Conservation (phyloP, 1,139 yeast genomes). For the Pichia sp. region DNA sequence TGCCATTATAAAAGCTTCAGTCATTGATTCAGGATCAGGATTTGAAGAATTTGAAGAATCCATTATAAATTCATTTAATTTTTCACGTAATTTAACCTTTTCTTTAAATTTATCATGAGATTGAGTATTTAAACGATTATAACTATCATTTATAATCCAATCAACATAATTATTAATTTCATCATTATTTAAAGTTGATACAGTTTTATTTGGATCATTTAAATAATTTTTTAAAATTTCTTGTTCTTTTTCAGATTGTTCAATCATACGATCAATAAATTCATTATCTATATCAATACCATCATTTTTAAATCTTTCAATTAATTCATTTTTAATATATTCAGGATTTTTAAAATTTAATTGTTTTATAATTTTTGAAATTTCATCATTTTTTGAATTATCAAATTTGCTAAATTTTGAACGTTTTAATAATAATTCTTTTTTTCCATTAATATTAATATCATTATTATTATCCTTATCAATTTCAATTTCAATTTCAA, state of each 20-base stretch:
- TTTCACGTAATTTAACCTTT: slow-evolving; percentile 3
- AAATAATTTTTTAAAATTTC: slow-evolving; percentile 14
- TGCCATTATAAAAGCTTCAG: slow-evolving; percentile 20
- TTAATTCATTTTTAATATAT: slow-evolving; percentile 23
- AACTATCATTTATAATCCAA: slow-evolving; percentile 25
- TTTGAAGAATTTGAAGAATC: not conserved
- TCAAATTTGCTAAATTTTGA: not conserved
- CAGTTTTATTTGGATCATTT: slow-evolving; percentile 14
- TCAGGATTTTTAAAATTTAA: slow-evolving; percentile 14
- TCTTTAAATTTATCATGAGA: slow-evolving; percentile 2
- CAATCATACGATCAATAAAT: slow-evolving; percentile 24
- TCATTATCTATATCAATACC: slow-evolving; percentile 26
- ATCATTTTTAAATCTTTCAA: slow-evolving; percentile 20
- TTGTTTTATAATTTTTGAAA: slow-evolving; percentile 13
- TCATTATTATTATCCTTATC: not conserved
- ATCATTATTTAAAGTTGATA: slow-evolving; percentile 15
- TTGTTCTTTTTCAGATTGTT: slow-evolving; percentile 21
- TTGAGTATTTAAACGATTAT: slow-evolving; percentile 14
- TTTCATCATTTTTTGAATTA: not conserved
- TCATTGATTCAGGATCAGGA: slow-evolving; percentile 15
- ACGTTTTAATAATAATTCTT: not conserved
- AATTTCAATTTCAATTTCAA: not conserved
- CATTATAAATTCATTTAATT: slow-evolving; percentile 7
- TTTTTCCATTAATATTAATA: too few relatives aligned
- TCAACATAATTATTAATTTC: slow-evolving; percentile 24